phyloP scores from a whole-genome alignment of 2,329 filamentous ascomycete species.

The Aspergillus viridinutans region DNA sequence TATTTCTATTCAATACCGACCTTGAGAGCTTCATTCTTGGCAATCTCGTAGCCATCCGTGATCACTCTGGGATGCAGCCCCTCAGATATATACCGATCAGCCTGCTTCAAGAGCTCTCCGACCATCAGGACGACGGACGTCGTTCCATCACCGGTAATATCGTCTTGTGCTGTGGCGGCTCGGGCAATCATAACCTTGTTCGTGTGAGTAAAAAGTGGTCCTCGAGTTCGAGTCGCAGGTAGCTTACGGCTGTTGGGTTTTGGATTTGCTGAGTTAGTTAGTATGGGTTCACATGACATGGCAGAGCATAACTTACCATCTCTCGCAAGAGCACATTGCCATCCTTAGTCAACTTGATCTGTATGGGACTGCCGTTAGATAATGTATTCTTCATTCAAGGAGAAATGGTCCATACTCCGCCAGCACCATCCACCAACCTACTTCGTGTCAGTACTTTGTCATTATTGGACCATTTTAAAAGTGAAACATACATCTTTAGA shows the following conservation, averaged over 20 bases:
- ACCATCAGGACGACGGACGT: constrained; percentile 94
- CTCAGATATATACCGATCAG: constrained; percentile 91
- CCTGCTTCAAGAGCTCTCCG: constrained; percentile 95
- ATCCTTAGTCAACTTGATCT: constrained; percentile 99
- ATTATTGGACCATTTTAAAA: neutral
- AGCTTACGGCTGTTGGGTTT: constrained; percentile 83
- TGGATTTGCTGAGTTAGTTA: constrained; percentile 70
- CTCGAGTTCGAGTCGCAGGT: constrained; percentile 5
- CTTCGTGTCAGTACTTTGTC: constrained; percentile 26
- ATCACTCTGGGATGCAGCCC: constrained; percentile 96
- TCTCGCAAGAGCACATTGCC: constrained; percentile 77
- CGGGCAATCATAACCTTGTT: constrained; percentile 62
- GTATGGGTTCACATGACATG: constrained; percentile 10
- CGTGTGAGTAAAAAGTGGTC: constrained; percentile 17
- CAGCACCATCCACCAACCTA: constrained; percentile 60
- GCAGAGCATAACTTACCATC: constrained; percentile 47
- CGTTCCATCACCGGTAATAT: constrained; percentile 96
- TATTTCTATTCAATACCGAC: constrained; percentile 39
- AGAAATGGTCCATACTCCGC: constrained; percentile 44
- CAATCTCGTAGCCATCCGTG: constrained; percentile 95
- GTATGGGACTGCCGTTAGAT: constrained; percentile 24
- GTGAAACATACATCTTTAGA: constrained; percentile 74
- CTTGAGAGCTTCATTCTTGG: constrained; percentile 87
- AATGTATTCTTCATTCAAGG: constrained; percentile 4
- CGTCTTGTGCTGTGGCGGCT: constrained; percentile 94